Percentiles rank a stretch among this genome's conserved stretches.
Conservation (phyloP, 345 rosid species). For the Erodium maritimum region DNA sequence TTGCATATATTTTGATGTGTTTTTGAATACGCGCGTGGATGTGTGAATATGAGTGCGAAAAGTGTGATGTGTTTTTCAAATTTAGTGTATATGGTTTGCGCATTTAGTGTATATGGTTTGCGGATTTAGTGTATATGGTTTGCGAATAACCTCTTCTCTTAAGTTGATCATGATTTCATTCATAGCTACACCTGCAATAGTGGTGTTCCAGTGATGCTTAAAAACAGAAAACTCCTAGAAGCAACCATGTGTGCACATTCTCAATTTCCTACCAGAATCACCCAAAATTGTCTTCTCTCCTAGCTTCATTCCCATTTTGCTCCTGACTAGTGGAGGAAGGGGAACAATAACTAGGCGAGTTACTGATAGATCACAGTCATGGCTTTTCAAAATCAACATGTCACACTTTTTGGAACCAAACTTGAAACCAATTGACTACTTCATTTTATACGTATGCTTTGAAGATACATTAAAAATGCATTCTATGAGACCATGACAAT, state of each 20-base stretch:
- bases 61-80: too few relatives aligned
- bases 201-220: slow-evolving; percentile 1
- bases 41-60: too few relatives aligned
- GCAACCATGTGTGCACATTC: not conserved
- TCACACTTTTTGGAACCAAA: not conserved
- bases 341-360: slow-evolving; percentile 40
- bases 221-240: not conserved
- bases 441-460: not conserved
- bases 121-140: too few relatives aligned
- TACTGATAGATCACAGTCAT: slow-evolving; percentile 47
- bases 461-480: too few relatives aligned
- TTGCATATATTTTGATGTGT: too few relatives aligned
- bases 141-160: slow-evolving; percentile 71
- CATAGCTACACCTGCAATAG: slow-evolving; percentile 29
- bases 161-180: slow-evolving; percentile 37
- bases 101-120: too few relatives aligned
- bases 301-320: slow-evolving; percentile 43
- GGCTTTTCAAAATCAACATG: slow-evolving; percentile 8
- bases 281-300: slow-evolving; percentile 35
- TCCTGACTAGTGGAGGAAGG: slow-evolving; percentile 58
- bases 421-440: not conserved
- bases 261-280: slow-evolving; percentile 42
- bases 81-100: too few relatives aligned
- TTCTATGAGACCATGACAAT: too few relatives aligned
- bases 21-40: too few relatives aligned